Base-by-base conservation (phyloP, 2,329 filamentous ascomycete species). In the Aaosphaeria arxii region DNA sequence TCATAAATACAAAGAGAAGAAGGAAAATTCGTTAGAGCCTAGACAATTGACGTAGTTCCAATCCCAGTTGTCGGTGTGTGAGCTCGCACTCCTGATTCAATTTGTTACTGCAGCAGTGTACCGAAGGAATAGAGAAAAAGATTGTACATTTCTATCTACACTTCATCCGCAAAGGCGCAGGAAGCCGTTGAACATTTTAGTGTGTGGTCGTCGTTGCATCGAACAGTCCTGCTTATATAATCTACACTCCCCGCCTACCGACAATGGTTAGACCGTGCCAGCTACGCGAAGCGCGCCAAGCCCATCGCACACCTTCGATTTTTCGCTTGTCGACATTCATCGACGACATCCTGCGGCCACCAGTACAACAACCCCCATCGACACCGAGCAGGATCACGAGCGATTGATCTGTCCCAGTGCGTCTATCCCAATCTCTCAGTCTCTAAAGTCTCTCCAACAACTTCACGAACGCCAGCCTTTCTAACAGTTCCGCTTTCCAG, bases 291-390 rank as follows among this genome's bases (percentile, higher is more conserved):
- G 33, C 7, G 33, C 41, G 46, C 52, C 47, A 50, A 50, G 47
- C 40, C 9, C 28, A 17, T 17, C 9, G 7, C 42, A 31, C 42
- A 44, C 42, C 42, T 29, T 40, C 33, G 35, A 45, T 30, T 33
- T 40, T 40, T 40, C 24, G 6, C 29, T 7, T 29, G 7, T 30
- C 35, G 42, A 45, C 51, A 54, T 52, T 53, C 54, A 56, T 60
- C 61, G 56, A 61, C 61, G 57, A 59, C 57, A 62, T 61, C 59
- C 59, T 59, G 62, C 63, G 56, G 54, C 61, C 50, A 55, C 59
- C 57, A 41, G 56, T 61, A 61, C 59, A 58, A 60, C 56, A 53
- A 58, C 59, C 57, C 55, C 52, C 55, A 56, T 52, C 56, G 52
- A 55, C 55, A 55, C 7, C 57, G 48, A 61, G 62, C 62, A 66